Base-by-base conservation (phyloP, 2,329 filamentous ascomycete genomes). In the Ophiostoma sp. region DNA sequence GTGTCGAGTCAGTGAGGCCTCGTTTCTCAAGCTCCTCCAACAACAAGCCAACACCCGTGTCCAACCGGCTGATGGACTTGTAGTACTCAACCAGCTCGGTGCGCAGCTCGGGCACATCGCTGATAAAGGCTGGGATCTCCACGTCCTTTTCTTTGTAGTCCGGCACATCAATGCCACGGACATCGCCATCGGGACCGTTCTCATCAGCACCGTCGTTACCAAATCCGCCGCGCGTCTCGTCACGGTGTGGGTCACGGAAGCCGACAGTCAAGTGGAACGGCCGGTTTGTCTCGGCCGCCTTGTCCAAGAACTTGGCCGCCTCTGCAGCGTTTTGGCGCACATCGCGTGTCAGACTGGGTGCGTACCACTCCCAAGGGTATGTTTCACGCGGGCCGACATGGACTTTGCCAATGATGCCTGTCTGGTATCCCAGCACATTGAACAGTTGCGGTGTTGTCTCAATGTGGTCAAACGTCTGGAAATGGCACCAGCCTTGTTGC, bases 351-450 rank as follows among this genome's bases (percentile, higher is more conserved):
- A 79, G 78, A 72, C 84, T 85, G 73, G 83, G 82, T 33, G 80
- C 78, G n/a, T 78, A 71, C 15, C 80, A 75, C 33, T 84, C 77
- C 84, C 84, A 87, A 0, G 83, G 82, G 72, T 85, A 86, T 0
- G 79, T 79, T 0, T 69, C 66, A 0, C 70, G 59, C 0, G 84
- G 84, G 0, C 83, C 84, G 12, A 87, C 85, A 64, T 87, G 85
- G 0, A 87, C 78, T 75, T 87, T 87, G 2, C 84, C 84, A 2
- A 86, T 77, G 28, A 87, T 83, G 0, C 83, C 85, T 0, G 85
- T 87, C 59, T 78, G 80, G 74, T 86, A 85, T 0, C 83, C 84
- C 0, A 78, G 75, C 2, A 77, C 70, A 22, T 80, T 80, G 74
- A 87, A 81, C 0, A 85, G 72, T 0, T 74, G 52, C 0, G 85